Percentiles rank a stretch among this genome's conserved stretches.
Conservation (phyloP, 2,329 filamentous ascomycete species). For the Botrytis paeoniae region DNA sequence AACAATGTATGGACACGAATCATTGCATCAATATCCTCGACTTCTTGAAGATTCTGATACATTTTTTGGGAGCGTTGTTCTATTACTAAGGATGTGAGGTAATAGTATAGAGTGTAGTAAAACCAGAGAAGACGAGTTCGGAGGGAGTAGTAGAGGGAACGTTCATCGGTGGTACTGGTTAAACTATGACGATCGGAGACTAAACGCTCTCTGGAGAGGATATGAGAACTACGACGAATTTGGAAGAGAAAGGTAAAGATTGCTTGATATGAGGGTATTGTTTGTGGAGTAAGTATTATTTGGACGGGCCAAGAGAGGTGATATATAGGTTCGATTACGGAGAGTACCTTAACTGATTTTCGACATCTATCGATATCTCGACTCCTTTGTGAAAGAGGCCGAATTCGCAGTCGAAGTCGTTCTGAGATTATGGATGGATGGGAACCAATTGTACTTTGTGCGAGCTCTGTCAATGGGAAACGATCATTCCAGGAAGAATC, state of each 20-base stretch:
- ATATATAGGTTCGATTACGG: conserved; percentile 64
- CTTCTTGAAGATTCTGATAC: conserved; percentile 52
- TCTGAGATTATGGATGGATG: conserved; percentile 54
- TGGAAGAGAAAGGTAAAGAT: conserved; percentile 77
- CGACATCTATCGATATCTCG: conserved; percentile 47
- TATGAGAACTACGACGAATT: conserved; percentile 64
- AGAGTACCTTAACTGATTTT: conserved; percentile 60
- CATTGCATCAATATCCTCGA: conserved; percentile 79
- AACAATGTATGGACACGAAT: conserved; percentile 65
- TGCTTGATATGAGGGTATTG: conserved; percentile 64
- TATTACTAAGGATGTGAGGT: conserved; percentile 72
- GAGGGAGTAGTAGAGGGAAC: conserved; percentile 55
- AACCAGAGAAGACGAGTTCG: conserved; percentile 76
- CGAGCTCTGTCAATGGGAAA: conserved; percentile 75
- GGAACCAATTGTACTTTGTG: conserved; percentile 65
- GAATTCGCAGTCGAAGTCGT: conserved; percentile 59
- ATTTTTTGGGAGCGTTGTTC: conserved; percentile 58
- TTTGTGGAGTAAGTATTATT: conserved; percentile 69
- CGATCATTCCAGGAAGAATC: conserved; percentile 70
- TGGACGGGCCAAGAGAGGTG: conserved; percentile 62
- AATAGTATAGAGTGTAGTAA: conserved; percentile 68
- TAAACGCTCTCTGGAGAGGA: conserved; percentile 57
- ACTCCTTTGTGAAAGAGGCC: conserved; percentile 40
- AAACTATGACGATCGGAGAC: conserved; percentile 43
- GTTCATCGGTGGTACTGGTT: conserved; percentile 43